A percentile compares a stretch with the other conserved stretches of the same genome.
These are phyloP conservation scores for Kernera saxatilis DNA, from an alignment of 345 rosid genomes.

Conservation along the genomic window DNA sequence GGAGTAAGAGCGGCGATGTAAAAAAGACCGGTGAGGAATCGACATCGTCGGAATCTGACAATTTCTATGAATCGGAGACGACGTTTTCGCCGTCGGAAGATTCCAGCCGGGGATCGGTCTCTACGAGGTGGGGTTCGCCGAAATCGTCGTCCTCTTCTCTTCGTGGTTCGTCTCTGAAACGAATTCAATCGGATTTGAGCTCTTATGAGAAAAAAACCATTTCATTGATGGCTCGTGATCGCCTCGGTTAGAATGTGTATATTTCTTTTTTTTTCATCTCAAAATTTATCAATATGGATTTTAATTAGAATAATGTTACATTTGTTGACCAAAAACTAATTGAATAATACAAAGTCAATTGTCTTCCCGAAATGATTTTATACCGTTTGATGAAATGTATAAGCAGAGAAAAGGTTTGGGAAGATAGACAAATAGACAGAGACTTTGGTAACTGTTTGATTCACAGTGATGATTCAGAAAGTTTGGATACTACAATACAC, in stretches of 20 bases:
- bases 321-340: not conserved
- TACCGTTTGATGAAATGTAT: too few relatives aligned
- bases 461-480: conserved; percentile 7
- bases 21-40: conserved; percentile 6
- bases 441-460: conserved; percentile 6
- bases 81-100: conserved; percentile 11
- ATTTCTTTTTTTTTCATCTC: not conserved
- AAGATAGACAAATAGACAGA: not conserved
- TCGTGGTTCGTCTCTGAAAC: conserved; percentile 3
- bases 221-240: conserved; percentile 1
- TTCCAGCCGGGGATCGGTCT: conserved; percentile 15
- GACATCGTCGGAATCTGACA: conserved; percentile 1
- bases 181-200: conserved; percentile 17
- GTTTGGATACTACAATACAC: conserved; percentile 20
- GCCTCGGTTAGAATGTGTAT: not conserved
- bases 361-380: too few relatives aligned
- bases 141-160: conserved; percentile 5
- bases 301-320: not conserved
- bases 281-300: not conserved
- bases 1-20: conserved; percentile 6
- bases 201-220: conserved; percentile 14
- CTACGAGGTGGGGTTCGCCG: conserved; percentile 17
- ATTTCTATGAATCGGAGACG: conserved; percentile 11
- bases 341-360: not conserved
- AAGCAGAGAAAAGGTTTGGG: not conserved